Evolutionary conservation across 2,329 filamentous ascomycete genomes (phyloP), one percentile per base, ranked within the genome.

Genomic region (Paramyrothecium sp.): DNA sequence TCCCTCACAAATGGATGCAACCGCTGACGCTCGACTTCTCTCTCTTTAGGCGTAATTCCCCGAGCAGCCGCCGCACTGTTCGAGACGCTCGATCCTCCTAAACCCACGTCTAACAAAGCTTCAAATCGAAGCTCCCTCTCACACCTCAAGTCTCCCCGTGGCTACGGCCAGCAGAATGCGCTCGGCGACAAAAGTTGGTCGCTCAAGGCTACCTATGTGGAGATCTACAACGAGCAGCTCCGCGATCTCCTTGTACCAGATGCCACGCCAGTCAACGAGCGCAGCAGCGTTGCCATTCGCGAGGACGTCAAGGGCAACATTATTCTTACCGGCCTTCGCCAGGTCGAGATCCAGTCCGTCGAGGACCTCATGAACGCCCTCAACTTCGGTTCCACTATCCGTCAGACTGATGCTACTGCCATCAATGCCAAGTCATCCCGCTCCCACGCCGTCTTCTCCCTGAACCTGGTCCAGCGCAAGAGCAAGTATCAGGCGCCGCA

Each of bases 391-490:
- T 99, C 95, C 1, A 86, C 89, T 22, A 96, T 99, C 69, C 90
- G 95, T 59, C 95, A 99, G 71, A 99, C 95, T 0, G 95, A 99
- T 75, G 89, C 95, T 22, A 99, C 95, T 2, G 95, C 94, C 3
- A 95, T 98, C 69, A 99, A 99, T 70, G 95, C 94, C 48, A 94
- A 97, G 71, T 99, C 95, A 0, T 99, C 95, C 12, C 92, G 95
- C 62, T 99, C 95, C 1, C 95, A 99, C 72, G 95, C 95, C 34
- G 93, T 99, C 30, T 98, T 99, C 75, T 97, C 92, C 70, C 78
- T 99, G 60, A 98, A 98, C 67, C 82, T 99, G 8, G 82, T 98
- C 8, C 91, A 97, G 77, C 90, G 90, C 67, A 95, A 91, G 75
- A 82, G 72, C 63, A 86, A 86, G 58, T 68, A 73, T 57, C 78